These are phyloP conservation scores for Pistacia vera DNA, from an alignment of 345 rosid genomes.

Conservation along the genomic window DNA sequence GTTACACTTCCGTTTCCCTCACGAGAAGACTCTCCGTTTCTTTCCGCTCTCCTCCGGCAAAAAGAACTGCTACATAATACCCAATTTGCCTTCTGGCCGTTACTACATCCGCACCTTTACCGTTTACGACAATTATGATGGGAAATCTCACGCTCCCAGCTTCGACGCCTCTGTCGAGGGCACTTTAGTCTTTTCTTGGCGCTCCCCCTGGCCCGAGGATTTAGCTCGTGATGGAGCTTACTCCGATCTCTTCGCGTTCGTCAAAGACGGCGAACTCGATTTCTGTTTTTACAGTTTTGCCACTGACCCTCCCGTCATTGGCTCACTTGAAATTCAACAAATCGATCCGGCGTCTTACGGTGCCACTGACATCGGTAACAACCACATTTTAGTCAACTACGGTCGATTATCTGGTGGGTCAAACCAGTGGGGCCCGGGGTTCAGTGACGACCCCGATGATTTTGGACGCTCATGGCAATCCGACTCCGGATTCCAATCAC, in stretches of 20 bases:
- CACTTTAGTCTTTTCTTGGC: conserved; percentile 87
- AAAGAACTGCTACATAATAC: conserved; percentile 89
- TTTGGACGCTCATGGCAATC: conserved; percentile 97
- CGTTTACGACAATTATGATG: conserved; percentile 95
- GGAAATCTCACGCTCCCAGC: conserved; percentile 79
- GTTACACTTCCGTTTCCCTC: conserved; percentile 61
- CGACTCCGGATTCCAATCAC: conserved; percentile 45
- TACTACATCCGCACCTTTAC: conserved; percentile 94
- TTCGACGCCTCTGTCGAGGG: conserved; percentile 95
- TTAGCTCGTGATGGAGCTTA: conserved; percentile 83
- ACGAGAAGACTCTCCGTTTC: conserved; percentile 77
- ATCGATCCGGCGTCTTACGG: conserved; percentile 73
- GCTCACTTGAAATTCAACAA: conserved; percentile 71
- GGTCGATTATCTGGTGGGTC: conserved; percentile 82
- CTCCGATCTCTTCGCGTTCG: conserved; percentile 85
- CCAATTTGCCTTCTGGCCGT: conserved; percentile 68
- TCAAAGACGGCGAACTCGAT: conserved; percentile 78
- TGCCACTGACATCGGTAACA: conserved; percentile 46
- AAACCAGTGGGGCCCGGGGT: conserved; percentile 89
- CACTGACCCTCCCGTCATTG: conserved; percentile 91
- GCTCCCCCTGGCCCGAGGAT: conserved; percentile 74
- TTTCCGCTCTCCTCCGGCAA: conserved; percentile 95
- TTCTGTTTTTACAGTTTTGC: conserved; percentile 93
- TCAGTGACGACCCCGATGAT: conserved; percentile 72
- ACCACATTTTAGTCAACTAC: conserved; percentile 70